A percentile compares a stretch with the other conserved stretches of the same genome.
These are phyloP conservation scores for Chalciporus sphaerocephalus DNA, from an alignment of 768 basidiomycete species.

Conservation along the genomic window DNA sequence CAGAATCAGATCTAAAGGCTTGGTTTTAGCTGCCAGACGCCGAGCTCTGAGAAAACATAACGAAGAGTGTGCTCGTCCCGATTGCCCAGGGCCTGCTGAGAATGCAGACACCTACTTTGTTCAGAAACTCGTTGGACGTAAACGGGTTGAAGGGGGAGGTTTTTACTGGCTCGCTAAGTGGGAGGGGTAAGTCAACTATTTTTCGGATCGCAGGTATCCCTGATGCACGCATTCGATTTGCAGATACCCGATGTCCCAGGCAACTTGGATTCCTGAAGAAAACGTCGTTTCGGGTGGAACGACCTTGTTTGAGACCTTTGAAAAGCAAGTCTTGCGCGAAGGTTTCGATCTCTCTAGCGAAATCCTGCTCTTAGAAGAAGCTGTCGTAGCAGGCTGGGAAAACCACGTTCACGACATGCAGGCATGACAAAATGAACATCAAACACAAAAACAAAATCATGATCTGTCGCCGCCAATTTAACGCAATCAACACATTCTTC, in stretches of 20 bases:
- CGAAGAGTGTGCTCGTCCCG: conserved; percentile 23
- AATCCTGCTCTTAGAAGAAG: conserved; percentile 23
- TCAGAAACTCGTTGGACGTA: conserved; percentile 28
- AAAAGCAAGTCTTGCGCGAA: conserved; percentile 14
- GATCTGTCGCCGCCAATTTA: too few relatives aligned
- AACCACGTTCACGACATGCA: background rate
- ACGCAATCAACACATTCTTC: too few relatives aligned
- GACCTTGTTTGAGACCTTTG: conserved; percentile 15
- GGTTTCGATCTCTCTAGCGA: conserved; percentile 16
- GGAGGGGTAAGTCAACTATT: conserved; percentile 26
- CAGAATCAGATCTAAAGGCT: background rate
- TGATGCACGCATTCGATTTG: background rate
- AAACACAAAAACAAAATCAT: background rate
- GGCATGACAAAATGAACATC: background rate
- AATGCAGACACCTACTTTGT: conserved; percentile 20
- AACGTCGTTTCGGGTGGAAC: conserved; percentile 20
- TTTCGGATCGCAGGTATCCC: background rate
- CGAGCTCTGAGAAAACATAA: conserved; percentile 6
- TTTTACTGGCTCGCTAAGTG: conserved; percentile 31
- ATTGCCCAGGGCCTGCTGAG: conserved; percentile 16
- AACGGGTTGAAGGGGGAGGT: conserved; percentile 8
- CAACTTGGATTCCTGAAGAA: conserved; percentile 30
- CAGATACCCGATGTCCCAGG: conserved; percentile 27
- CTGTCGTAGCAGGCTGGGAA: conserved; percentile 17
- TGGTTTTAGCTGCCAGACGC: conserved; percentile 13